phyloP scores from a whole-genome alignment of 176 grass and related monocot species.

The Bothriochloa decipiens region DNA sequence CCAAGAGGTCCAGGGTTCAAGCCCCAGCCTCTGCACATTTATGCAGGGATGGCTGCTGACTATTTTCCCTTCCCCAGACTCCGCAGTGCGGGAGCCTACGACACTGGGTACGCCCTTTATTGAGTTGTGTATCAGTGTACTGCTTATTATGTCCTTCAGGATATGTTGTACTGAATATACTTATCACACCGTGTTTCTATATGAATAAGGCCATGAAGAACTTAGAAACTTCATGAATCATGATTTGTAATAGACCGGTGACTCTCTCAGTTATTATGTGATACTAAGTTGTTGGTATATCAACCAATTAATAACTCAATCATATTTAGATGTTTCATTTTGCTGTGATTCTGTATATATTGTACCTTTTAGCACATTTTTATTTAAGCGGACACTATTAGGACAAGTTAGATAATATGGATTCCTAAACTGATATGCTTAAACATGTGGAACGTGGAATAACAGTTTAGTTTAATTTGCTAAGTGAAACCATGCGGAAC shows the following conservation, averaged over 20 bases:
- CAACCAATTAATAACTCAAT: background rate
- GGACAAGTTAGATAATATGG: background rate
- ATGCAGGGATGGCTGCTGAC: too few species aligned
- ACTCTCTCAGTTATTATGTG: background rate
- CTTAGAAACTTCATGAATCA: slow-evolving; percentile 35
- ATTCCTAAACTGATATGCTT: background rate
- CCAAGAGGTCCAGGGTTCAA: too few species aligned
- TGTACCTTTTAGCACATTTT: background rate
- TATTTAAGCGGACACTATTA: background rate
- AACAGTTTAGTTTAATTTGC: background rate
- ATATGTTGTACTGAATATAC: slow-evolving; percentile 44
- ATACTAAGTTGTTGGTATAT: slow-evolving; percentile 8
- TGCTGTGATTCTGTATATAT: slow-evolving; percentile 5
- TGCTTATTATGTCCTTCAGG: slow-evolving; percentile 40
- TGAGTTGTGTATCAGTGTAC: slow-evolving; percentile 36
- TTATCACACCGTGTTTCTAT: slow-evolving; percentile 20
- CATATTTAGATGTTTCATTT: slow-evolving; percentile 21
- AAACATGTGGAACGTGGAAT: background rate
- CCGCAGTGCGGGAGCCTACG: too few species aligned
- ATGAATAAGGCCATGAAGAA: slow-evolving; percentile 51
- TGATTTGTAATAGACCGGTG: slow-evolving; percentile 40
- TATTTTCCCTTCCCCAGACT: too few species aligned
- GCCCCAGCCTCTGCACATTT: too few species aligned
- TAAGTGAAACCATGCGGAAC: background rate
- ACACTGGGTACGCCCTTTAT: too few species aligned